Base-by-base conservation (phyloP, 768 basidiomycete species). In the Tylopilus sp. region DNA sequence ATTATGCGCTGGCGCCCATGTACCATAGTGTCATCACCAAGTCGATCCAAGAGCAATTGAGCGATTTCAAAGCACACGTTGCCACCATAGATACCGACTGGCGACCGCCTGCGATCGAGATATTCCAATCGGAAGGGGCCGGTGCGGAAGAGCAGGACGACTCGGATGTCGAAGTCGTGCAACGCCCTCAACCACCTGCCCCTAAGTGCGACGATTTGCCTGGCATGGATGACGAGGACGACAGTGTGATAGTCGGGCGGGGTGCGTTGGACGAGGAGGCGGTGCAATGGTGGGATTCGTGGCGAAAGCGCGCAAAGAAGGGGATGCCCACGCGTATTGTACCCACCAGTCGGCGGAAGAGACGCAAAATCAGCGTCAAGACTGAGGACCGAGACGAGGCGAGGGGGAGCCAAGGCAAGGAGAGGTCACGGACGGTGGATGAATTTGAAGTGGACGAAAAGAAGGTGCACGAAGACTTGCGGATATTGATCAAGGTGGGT, bases 401-500 rank as follows among this genome's bases (percentile, higher is more conserved):
- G 3, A 62, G 63, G 23, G 62, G 62, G 22, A 64, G 65, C 33
- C 60, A 60, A 18, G 20, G 17, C 26, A 66, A 71, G 68, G 79
- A 80, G 52, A 73, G 68, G 50, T 71, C 81, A 2, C 75, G 82
- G 69, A 59, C 72, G 3, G 71, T 84, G 44, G 81, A 87, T 51
- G 82, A 85, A 56, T 76, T 85, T 50, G 77, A 81, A 52, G 68
- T 89, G 44, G 81, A 88, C 57, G 86, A 86, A 64, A 74, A 77
- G 50, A 73, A 71, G 49, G 75, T 82, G 65, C 76, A 81, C 33
- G 93, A 97, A 63, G 97, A 98, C 61, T 82, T 97, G 79, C 76
- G 97, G 48, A 90, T 99, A 56, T 63, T 92, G 50, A 85, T 99
- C 72, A 94, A 91, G 82, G 94, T 97, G 53, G 21, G 81, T 69